A percentile compares a stretch with the other conserved stretches of the same genome.
These are phyloP conservation scores for Xylariales sp. DNA, from an alignment of 2,329 filamentous ascomycete species.

Conservation along the genomic window DNA sequence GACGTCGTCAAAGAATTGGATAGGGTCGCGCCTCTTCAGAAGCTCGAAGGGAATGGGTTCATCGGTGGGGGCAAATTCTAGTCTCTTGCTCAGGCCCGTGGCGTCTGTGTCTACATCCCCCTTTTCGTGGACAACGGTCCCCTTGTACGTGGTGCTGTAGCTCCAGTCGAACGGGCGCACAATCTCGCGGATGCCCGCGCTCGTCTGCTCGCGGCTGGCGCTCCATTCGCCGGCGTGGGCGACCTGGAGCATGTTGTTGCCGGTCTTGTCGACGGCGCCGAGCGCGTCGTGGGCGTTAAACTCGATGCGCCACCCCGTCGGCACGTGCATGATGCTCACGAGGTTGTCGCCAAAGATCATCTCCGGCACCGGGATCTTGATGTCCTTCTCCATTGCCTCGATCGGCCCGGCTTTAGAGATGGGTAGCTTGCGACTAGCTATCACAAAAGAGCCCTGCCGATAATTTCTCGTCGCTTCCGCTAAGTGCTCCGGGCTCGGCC, in stretches of 20 bases:
- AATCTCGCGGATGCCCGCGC: slow-evolving; percentile 89
- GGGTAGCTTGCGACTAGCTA: slow-evolving; percentile 88
- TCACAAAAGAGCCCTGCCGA: slow-evolving; percentile 74
- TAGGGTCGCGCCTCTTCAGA: slow-evolving; percentile 89
- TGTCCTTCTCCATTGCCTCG: slow-evolving; percentile 79
- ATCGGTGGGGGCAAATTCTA: slow-evolving; percentile 46
- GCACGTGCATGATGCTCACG: slow-evolving; percentile 78
- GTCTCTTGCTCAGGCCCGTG: neutral
- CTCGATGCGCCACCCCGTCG: slow-evolving; percentile 78
- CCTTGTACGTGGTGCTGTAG: slow-evolving; percentile 89
- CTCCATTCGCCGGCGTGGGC: slow-evolving; percentile 91
- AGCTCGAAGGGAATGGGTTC: slow-evolving; percentile 83
- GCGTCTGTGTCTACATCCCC: neutral
- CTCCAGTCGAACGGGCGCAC: slow-evolving; percentile 99
- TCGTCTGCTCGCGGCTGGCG: slow-evolving; percentile 75
- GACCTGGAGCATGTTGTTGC: slow-evolving; percentile 89
- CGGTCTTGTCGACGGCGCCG: slow-evolving; percentile 93
- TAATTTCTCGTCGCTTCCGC: slow-evolving; percentile 66
- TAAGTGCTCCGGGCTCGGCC: slow-evolving; percentile 62
- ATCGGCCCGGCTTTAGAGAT: slow-evolving; percentile 94
- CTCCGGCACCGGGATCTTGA: slow-evolving; percentile 91
- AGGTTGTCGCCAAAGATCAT: slow-evolving; percentile 99
- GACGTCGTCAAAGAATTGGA: slow-evolving; percentile 96
- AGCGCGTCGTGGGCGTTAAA: slow-evolving; percentile 91
- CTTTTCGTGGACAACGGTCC: slow-evolving; percentile 64